Evolutionary conservation across 31 red algal genomes (phyloP).

Genomic region (Odonthalia washingtoniensis): DNA sequence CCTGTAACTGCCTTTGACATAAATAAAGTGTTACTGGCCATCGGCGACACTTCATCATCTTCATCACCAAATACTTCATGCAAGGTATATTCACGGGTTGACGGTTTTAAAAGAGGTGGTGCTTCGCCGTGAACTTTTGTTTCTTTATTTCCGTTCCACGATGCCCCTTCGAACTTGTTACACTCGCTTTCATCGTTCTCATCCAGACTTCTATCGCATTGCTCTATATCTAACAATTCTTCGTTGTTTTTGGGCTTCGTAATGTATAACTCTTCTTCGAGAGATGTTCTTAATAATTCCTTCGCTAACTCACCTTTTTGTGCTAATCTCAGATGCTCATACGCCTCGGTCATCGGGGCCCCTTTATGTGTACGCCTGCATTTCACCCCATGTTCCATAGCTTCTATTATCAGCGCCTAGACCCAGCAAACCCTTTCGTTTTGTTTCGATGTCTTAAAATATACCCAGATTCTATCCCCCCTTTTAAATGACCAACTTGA

Average conservation of each 20-base stretch:
- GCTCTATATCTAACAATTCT: background rate
- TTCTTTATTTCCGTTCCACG: background rate
- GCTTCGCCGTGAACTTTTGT: background rate
- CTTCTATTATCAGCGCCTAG: background rate
- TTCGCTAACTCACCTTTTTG: conserved; percentile 2
- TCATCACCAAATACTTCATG: no score
- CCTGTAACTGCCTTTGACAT: background rate
- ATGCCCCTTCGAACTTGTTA: background rate
- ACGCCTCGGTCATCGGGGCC: conserved; percentile 28
- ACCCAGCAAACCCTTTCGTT: conserved; percentile 10
- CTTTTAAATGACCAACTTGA: no score
- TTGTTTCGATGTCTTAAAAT: conserved; percentile 20
- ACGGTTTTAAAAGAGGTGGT: no score
- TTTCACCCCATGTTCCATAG: background rate
- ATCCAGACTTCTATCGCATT: background rate
- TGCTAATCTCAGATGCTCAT: conserved; percentile 18
- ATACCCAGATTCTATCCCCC: conserved; percentile 31
- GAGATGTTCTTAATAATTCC: conserved; percentile 16
- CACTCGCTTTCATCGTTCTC: background rate
- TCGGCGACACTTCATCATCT: background rate
- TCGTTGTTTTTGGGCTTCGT: background rate
- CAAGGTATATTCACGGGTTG: no score
- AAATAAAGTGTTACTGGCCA: background rate
- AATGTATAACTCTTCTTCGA: conserved; percentile 14
- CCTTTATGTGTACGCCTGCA: conserved; percentile 1